Conservation (phyloP, 2,329 filamentous ascomycete species). For the Xylaria sp. region DNA sequence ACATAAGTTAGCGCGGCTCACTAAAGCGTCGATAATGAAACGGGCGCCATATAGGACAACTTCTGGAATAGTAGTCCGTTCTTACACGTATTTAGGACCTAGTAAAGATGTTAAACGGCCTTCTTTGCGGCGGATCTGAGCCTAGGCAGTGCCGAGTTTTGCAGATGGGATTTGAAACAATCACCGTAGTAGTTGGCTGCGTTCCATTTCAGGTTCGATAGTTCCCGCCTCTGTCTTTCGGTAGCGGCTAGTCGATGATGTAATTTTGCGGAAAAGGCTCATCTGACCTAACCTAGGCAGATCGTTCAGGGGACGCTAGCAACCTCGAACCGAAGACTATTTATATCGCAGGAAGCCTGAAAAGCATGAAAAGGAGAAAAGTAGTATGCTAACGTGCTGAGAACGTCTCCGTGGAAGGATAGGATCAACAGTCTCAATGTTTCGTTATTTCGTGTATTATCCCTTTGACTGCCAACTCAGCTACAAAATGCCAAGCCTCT, state of each 20-base stretch:
- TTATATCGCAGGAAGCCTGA: not conserved
- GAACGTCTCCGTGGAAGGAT: not conserved
- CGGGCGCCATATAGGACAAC: not conserved
- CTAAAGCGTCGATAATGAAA: not conserved
- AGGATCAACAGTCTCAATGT: not conserved
- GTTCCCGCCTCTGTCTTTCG: not conserved
- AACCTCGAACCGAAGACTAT: not conserved
- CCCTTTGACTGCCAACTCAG: too few relatives aligned
- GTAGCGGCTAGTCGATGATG: conserved; percentile 25
- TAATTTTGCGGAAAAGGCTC: conserved; percentile 12
- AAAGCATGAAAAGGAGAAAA: not conserved
- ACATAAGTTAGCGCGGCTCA: not conserved
- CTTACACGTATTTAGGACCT: not conserved
- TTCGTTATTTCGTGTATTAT: too few relatives aligned
- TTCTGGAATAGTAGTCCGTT: not conserved
- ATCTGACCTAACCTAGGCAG: too few relatives aligned
- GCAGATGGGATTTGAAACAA: not conserved
- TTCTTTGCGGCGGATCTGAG: not conserved
- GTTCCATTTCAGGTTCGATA: not conserved
- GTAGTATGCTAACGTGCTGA: not conserved
- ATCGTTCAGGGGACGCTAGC: not conserved
- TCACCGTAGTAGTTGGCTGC: not conserved
- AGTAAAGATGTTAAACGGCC: not conserved
- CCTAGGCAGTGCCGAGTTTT: not conserved
- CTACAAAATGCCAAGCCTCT: too few relatives aligned